Conservation (phyloP, 192 early-diverging fungal species). For the Anaeromyces robustus region DNA sequence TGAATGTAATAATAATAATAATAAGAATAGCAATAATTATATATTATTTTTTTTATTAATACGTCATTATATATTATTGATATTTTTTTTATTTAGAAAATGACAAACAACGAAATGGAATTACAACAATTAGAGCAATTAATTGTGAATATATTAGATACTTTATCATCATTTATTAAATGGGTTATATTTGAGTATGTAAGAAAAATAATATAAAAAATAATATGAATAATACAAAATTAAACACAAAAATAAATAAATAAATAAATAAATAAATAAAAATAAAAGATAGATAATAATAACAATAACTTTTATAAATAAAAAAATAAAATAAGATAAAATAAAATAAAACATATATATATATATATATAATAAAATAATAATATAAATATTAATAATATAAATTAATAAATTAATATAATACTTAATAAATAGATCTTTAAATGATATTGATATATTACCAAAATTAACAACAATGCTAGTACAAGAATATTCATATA, state of each 20-base stretch:
- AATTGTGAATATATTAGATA: neutral
- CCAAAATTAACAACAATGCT: neutral
- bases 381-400: too few relatives aligned
- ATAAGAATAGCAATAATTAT: too few relatives aligned
- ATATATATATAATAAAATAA: neutral
- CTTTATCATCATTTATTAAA: neutral
- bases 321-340: too few relatives aligned
- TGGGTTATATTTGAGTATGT: neutral
- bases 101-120: neutral
- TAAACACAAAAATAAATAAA: too few relatives aligned
- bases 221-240: too few relatives aligned
- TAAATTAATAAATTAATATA: neutral
- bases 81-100: neutral
- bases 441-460: neutral
- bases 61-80: too few relatives aligned
- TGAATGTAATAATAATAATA: neutral
- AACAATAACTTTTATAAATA: too few relatives aligned
- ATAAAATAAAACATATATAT: too few relatives aligned
- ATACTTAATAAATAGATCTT: neutral
- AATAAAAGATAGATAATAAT: too few relatives aligned
- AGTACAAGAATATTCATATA: neutral
- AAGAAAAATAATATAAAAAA: too few relatives aligned
- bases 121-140: neutral
- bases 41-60: too few relatives aligned
- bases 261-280: too few relatives aligned